These are phyloP conservation scores for Ballota nigra DNA, from an alignment of 257 asterid species.

Conservation along the genomic window DNA sequence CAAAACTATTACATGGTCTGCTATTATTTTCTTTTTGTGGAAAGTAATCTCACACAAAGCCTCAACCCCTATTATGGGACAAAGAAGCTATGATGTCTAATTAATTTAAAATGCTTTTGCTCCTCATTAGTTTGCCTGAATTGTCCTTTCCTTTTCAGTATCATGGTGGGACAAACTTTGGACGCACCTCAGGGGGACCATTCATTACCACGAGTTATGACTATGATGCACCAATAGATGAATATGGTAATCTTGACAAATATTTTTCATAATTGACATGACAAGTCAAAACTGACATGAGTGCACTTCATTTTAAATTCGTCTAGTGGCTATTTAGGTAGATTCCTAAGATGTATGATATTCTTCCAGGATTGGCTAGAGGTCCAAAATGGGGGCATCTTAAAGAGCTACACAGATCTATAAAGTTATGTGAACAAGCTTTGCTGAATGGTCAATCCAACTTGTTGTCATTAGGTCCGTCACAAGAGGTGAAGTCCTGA, in stretches of 20 bases:
- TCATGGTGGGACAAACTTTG: conserved; percentile 98
- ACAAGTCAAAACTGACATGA: conserved; percentile 14
- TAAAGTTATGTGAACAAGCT: conserved; percentile 65
- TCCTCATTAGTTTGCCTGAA: conserved; percentile 8
- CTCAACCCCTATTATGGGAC: background rate
- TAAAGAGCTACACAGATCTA: conserved; percentile 81
- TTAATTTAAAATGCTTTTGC: background rate
- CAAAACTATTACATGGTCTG: conserved; percentile 93
- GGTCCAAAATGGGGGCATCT: conserved; percentile 95
- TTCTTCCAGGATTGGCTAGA: conserved; percentile 73
- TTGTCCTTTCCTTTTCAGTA: conserved; percentile 45
- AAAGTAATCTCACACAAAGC: background rate
- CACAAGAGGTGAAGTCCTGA: conserved; percentile 59
- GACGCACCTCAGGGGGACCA: conserved; percentile 97
- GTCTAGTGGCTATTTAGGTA: conserved; percentile 1
- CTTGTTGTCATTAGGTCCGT: conserved; percentile 57
- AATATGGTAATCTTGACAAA: conserved; percentile 54
- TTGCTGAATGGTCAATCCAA: conserved; percentile 57
- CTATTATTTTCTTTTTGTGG: background rate
- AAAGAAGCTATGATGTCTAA: background rate
- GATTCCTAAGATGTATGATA: conserved; percentile 21
- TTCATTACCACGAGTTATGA: conserved; percentile 93
- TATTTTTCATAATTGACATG: background rate
- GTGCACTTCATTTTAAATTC: background rate
- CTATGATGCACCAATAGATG: conserved; percentile 96